Evolutionary conservation across 345 rosid genomes (phyloP).

Genomic region (Citrus australasica): DNA sequence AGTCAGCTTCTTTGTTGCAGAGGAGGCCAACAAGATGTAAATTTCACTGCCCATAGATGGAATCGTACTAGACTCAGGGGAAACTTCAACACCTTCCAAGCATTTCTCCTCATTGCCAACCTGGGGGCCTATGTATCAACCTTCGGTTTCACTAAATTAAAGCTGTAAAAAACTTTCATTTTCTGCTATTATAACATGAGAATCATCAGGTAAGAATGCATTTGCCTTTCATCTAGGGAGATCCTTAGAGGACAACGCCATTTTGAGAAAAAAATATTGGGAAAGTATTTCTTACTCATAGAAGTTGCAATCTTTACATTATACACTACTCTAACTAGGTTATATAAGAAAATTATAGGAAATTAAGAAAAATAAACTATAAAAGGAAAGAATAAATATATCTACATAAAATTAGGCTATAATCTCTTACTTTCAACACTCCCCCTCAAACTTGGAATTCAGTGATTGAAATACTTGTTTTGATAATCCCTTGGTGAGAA

Average conservation of each 20-base stretch:
- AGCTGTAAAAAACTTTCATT: conserved; percentile 82
- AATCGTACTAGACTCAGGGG: conserved; percentile 70
- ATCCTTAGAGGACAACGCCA: conserved; percentile 73
- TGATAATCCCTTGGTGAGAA: no score
- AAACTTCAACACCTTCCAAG: conserved; percentile 80
- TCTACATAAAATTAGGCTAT: no score
- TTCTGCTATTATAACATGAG: conserved; percentile 86
- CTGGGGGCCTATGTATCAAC: conserved; percentile 76
- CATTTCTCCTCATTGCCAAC: conserved; percentile 96
- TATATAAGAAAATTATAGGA: no score
- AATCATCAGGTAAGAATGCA: conserved; percentile 74
- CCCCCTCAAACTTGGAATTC: no score
- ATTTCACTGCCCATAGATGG: conserved; percentile 86
- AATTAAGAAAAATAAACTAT: no score
- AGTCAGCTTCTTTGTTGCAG: conserved; percentile 72
- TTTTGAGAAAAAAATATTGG: no score
- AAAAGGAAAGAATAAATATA: no score
- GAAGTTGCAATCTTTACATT: no score
- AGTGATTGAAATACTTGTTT: no score
- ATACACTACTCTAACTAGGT: no score
- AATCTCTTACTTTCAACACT: no score
- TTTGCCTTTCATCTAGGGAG: conserved; percentile 66
- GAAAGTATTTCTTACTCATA: no score
- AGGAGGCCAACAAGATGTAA: conserved; percentile 68
- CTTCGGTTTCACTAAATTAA: conserved; percentile 72